phyloP scores from a whole-genome alignment of 2,329 filamentous ascomycete genomes.

The Microcera coccophila region DNA sequence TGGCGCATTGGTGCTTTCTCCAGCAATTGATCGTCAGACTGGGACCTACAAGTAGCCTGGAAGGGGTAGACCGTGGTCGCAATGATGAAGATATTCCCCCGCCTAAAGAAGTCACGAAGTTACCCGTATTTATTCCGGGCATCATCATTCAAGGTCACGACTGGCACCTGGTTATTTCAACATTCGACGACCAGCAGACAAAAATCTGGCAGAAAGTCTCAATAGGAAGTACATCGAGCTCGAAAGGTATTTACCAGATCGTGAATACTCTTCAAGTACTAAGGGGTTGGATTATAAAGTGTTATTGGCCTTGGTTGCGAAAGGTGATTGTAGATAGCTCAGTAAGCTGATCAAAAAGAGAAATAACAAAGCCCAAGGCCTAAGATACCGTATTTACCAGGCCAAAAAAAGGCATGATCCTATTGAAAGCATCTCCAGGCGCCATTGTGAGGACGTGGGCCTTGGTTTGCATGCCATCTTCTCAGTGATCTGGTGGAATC shows the following conservation, averaged over 20 bases:
- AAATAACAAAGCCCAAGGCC: too few species aligned
- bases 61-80: too few species aligned
- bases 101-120: not conserved
- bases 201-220: conserved; percentile 9
- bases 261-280: conserved; percentile 10
- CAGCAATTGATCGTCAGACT: not conserved
- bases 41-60: not conserved
- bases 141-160: conserved; percentile 12
- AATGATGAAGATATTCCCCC: not conserved
- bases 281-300: conserved; percentile 6
- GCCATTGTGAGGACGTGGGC: too few species aligned
- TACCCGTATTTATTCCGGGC: conserved; percentile 1
- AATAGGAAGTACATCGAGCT: conserved; percentile 8
- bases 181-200: conserved; percentile 6
- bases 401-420: too few species aligned
- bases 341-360: too few species aligned
- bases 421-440: too few species aligned
- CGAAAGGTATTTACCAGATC: conserved; percentile 15
- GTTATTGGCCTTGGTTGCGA: conserved; percentile 10
- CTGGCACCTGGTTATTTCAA: conserved; percentile 11
- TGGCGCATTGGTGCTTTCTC: conserved; percentile 5
- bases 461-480: too few species aligned
- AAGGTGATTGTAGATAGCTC: not conserved
- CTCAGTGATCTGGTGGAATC: too few species aligned
- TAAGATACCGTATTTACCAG: too few species aligned